These are phyloP conservation scores for Septoria petroselini DNA, from an alignment of 2,329 filamentous ascomycete species.

Conservation along the genomic window DNA sequence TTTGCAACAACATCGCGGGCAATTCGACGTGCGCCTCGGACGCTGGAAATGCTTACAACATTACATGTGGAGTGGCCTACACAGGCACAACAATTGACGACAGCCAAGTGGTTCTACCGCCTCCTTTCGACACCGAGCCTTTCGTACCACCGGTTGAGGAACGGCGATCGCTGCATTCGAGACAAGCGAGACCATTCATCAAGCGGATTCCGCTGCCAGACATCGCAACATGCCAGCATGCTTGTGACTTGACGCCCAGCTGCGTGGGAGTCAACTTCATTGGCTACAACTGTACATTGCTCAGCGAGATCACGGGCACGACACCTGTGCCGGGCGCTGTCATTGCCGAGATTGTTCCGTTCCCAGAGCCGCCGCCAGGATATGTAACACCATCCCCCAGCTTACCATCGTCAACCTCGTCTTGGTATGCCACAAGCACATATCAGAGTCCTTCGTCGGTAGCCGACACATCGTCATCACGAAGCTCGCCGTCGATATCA, in stretches of 20 bases:
- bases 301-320: slow-evolving; percentile 12
- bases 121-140: slow-evolving; percentile 9
- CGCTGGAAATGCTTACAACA: slow-evolving; percentile 1
- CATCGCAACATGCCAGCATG: slow-evolving; percentile 9
- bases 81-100: slow-evolving; percentile 11
- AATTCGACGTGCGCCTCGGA: slow-evolving; percentile 9
- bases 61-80: slow-evolving; percentile 12
- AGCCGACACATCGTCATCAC: no score
- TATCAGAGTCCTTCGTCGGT: no score
- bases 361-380: slow-evolving; percentile 8
- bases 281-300: slow-evolving; percentile 14
- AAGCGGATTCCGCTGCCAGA: slow-evolving; percentile 12
- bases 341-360: background rate
- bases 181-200: background rate
- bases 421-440: no score
- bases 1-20: slow-evolving; percentile 1
- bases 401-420: no score
- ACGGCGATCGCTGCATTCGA: background rate
- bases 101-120: slow-evolving; percentile 3
- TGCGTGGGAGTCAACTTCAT: slow-evolving; percentile 13
- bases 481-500: background rate
- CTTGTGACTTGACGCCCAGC: slow-evolving; percentile 7
- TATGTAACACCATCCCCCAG: background rate
- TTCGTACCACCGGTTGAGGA: slow-evolving; percentile 7
- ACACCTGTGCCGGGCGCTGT: slow-evolving; percentile 9